Base-by-base conservation (phyloP, 805 yeast species). In the Ogataea sp. region DNA sequence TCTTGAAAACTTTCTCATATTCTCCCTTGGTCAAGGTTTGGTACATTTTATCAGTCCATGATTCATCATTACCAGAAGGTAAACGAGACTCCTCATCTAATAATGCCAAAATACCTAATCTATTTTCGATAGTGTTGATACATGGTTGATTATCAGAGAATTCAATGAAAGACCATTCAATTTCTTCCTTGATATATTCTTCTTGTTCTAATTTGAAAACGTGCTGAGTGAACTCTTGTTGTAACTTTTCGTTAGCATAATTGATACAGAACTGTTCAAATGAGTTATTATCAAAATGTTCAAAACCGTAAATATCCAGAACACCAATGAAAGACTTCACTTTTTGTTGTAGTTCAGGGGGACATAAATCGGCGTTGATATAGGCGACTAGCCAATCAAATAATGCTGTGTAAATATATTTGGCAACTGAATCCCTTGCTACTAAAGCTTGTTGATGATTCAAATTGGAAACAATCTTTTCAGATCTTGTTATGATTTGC, bases 191-290 rank as follows among this genome's bases (percentile, higher is more conserved):
- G 39, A 88, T 73, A 58, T 90, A 90, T 58, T 93, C 97, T 55
- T 89, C 96, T 68, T 93, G 97, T 59, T 90, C 98, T 45, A 93
- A 73, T 58, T 90, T 90, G 75, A 90, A 90, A 39, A 90, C 97
- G 55, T 90, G 97, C 67, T 88, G 97, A 54, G 89, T 90, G 64
- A 90, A 90, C 61, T 90, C 97, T 63, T 90, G 97, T 64, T 90
- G 97, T 52, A 90, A 72, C 64, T 90, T 90, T 67, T 90, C 98
- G 63, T 89, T 89, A 34, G 97, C 96, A 60, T 89, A 89, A 61
- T 89, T 89, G 64, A 89, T 89, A 68, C 98, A 90, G 63, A 90
- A 90, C 62, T 90, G 98, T 64, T 90, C 98, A 55, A 90, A 90
- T 8, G 96, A 88, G 64, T 90, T 90, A 53, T 76, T 80, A 49